Conservation (phyloP, 1,284 basidiomycete genomes). For the Trichosporon coremiiforme region DNA sequence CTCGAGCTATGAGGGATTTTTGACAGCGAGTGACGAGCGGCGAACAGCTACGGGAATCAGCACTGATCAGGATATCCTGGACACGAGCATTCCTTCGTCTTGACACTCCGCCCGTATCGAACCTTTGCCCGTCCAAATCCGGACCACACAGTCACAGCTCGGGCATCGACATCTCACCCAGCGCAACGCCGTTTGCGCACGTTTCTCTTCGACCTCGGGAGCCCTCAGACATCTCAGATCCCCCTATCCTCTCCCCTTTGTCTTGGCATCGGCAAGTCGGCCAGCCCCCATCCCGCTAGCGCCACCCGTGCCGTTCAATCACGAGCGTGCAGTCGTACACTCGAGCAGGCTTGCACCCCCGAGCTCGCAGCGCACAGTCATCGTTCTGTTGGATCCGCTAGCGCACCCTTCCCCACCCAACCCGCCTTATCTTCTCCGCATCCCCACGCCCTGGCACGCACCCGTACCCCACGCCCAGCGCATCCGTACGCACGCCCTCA, state of each 20-base stretch:
- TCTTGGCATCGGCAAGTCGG: neutral
- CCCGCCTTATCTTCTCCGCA: slow-evolving; percentile 9
- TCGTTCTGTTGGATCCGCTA: neutral
- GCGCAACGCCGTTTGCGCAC: neutral
- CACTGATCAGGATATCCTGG: no score
- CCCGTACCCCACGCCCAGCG: neutral
- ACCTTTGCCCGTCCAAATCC: no score
- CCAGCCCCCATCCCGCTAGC: no score
- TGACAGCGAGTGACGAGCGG: neutral
- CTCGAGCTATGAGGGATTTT: neutral
- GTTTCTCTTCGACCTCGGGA: neutral
- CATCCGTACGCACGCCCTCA: neutral
- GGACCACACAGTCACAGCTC: neutral
- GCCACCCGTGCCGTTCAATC: neutral
- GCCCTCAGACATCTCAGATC: neutral
- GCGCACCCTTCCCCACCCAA: neutral
- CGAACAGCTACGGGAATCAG: no score
- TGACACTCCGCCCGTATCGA: no score
- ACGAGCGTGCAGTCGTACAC: neutral
- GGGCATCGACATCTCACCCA: neutral
- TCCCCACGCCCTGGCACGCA: slow-evolving; percentile 6
- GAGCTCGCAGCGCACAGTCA: neutral
- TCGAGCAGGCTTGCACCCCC: neutral
- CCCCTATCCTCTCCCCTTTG: neutral
- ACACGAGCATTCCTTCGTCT: neutral